Percentiles rank a stretch among this genome's conserved stretches.
These are phyloP conservation scores for Coniochaeta sp. DNA, from an alignment of 2,329 filamentous ascomycete species.

Conservation along the genomic window DNA sequence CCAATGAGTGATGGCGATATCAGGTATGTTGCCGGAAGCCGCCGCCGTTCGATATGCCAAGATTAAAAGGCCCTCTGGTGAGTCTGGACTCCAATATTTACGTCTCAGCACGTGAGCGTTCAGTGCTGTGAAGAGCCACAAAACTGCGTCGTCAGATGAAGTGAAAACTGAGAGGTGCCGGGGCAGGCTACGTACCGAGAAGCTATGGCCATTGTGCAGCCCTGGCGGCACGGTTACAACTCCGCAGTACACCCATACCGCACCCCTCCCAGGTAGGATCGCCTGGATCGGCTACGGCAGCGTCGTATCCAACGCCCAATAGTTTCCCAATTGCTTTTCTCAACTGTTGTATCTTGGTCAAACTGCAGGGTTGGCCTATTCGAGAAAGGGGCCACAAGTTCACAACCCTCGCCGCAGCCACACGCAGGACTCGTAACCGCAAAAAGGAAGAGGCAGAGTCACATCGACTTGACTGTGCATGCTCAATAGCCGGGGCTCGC, in stretches of 20 bases:
- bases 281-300: background rate
- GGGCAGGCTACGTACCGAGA: background rate
- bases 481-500: background rate
- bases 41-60: background rate
- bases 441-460: background rate
- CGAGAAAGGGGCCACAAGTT: background rate
- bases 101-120: background rate
- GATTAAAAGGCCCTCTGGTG: background rate
- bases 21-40: background rate
- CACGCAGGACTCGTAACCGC: too few species aligned
- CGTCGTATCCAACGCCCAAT: background rate
- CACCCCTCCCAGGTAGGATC: background rate
- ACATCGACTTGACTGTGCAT: background rate
- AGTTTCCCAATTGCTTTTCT: background rate
- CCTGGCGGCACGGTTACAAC: too few species aligned
- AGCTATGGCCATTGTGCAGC: background rate
- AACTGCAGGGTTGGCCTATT: background rate
- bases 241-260: too few species aligned
- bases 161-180: background rate
- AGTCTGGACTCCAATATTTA: background rate
- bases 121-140: background rate
- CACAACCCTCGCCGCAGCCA: background rate
- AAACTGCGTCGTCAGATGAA: background rate
- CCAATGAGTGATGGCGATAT: background rate
- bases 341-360: background rate